A percentile compares a stretch with the other conserved stretches of the same genome.
Evolutionary conservation across 306 rosid species (phyloP).

Genomic region (Ochetophila trinervis): DNA sequence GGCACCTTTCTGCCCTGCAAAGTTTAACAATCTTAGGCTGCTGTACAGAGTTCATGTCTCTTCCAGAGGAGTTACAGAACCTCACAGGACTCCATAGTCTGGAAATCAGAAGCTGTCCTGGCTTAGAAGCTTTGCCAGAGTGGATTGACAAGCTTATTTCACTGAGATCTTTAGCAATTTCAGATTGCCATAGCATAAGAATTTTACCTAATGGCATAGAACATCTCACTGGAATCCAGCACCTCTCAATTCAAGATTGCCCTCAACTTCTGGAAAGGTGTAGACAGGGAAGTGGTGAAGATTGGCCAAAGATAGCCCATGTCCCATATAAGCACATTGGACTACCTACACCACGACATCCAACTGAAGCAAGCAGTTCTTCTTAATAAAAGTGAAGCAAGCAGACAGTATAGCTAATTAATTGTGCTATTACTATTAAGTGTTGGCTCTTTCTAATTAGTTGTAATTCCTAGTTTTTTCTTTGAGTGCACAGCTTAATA

Average conservation of each 20-base stretch:
- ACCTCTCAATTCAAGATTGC: slow-evolving; percentile 16
- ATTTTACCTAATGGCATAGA: background rate
- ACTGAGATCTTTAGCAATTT: background rate
- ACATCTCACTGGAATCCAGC: slow-evolving; percentile 6
- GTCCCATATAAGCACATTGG: slow-evolving; percentile 13
- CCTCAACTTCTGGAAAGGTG: background rate
- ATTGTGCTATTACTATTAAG: too few species aligned
- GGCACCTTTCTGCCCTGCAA: slow-evolving; percentile 15
- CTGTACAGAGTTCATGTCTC: slow-evolving; percentile 6
- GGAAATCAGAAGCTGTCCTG: background rate
- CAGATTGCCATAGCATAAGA: background rate
- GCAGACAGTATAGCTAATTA: too few species aligned
- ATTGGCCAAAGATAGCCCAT: slow-evolving; percentile 14
- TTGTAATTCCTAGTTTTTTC: too few species aligned
- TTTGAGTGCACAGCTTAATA: too few species aligned
- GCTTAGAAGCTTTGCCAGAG: slow-evolving; percentile 6
- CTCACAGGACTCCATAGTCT: background rate
- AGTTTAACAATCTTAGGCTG: slow-evolving; percentile 3
- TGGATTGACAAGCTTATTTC: slow-evolving; percentile 17
- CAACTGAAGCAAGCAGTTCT: background rate
- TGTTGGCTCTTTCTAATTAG: too few species aligned
- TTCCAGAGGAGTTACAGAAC: slow-evolving; percentile 6
- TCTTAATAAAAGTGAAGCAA: too few species aligned
- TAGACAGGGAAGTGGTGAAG: slow-evolving; percentile 1
- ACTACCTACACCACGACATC: background rate